Evolutionary conservation across 2,329 filamentous ascomycete genomes (phyloP).

Genomic region (Blastomyces gilchristii): DNA sequence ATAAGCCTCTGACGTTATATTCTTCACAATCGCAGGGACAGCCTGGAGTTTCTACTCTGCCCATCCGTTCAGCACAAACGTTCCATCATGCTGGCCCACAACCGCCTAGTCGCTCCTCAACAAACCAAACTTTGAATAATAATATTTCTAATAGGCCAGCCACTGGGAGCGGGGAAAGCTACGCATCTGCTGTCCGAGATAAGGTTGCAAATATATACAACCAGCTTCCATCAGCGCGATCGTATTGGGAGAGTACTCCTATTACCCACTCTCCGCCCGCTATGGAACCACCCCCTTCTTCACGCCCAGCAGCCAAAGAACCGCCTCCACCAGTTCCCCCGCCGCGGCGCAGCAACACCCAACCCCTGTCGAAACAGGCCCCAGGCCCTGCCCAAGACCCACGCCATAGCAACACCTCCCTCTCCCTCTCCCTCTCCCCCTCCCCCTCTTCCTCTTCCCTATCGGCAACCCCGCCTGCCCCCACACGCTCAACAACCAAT

Average conservation of each 20-base stretch:
- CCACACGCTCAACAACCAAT: background rate
- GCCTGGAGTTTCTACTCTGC: background rate
- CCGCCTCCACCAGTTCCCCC: constrained; percentile 19
- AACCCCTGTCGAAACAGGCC: background rate
- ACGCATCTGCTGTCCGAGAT: constrained; percentile 14
- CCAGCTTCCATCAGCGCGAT: constrained; percentile 14
- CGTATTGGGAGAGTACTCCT: constrained; percentile 20
- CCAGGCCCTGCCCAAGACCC: background rate
- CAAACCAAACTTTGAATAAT: background rate
- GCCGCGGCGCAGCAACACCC: constrained; percentile 20
- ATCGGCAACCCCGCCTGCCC: background rate
- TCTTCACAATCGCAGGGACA: background rate
- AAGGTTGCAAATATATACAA: constrained; percentile 16
- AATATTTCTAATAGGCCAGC: background rate
- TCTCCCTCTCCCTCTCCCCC: background rate
- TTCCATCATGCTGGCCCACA: background rate
- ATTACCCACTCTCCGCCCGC: constrained; percentile 17
- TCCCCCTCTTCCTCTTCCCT: background rate
- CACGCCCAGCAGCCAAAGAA: constrained; percentile 22
- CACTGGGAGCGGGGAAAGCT: constrained; percentile 10
- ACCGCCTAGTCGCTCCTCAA: background rate
- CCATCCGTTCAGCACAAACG: background rate
- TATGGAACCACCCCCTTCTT: constrained; percentile 9
- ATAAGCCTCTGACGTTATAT: constrained; percentile 13
- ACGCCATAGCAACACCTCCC: background rate